These are phyloP conservation scores for Pseudocercospora fuligena DNA, from an alignment of 2,329 filamentous ascomycete genomes.

Conservation along the genomic window DNA sequence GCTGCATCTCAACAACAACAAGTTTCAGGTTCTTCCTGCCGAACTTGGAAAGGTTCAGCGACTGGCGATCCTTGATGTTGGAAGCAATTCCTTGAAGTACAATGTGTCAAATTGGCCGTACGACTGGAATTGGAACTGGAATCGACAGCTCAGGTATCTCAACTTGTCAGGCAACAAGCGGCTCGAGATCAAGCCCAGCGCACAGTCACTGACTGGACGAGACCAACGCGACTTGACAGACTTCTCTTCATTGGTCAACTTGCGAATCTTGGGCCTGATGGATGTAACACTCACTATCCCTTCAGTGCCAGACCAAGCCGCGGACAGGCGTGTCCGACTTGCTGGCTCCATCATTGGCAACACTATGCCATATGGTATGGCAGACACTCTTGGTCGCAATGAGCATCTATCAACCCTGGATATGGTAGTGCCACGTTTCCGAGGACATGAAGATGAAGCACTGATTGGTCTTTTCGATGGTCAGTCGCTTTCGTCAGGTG, in stretches of 20 bases:
- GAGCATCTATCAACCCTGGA: constrained; percentile 96
- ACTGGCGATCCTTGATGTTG: constrained; percentile 88
- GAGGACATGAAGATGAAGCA: constrained; percentile 86
- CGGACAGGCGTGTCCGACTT: constrained; percentile 94
- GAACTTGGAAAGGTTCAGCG: constrained; percentile 94
- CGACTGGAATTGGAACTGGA: constrained; percentile 99
- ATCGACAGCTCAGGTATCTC: constrained; percentile 90
- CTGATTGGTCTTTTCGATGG: constrained; percentile 96
- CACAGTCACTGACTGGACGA: constrained; percentile 55
- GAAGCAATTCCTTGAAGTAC: constrained; percentile 94
- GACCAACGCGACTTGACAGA: constrained; percentile 80
- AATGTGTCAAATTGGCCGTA: constrained; percentile 99
- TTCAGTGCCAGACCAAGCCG: constrained; percentile 91
- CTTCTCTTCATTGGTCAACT: constrained; percentile 81
- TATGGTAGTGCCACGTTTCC: constrained; percentile 90
- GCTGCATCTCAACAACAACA: constrained; percentile 95
- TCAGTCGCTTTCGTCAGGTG: constrained; percentile 82
- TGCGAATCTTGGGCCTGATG: constrained; percentile 92
- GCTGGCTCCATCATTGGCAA: constrained; percentile 91
- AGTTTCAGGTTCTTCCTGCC: constrained; percentile 93
- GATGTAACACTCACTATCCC: constrained; percentile 95
- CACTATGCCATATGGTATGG: constrained; percentile 89
- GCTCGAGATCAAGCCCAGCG: constrained; percentile 79
- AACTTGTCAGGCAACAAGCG: constrained; percentile 97
- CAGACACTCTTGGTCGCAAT: constrained; percentile 87